phyloP scores from a whole-genome alignment of 192 early-diverging fungal genomes.

The Linnemannia exigua region DNA sequence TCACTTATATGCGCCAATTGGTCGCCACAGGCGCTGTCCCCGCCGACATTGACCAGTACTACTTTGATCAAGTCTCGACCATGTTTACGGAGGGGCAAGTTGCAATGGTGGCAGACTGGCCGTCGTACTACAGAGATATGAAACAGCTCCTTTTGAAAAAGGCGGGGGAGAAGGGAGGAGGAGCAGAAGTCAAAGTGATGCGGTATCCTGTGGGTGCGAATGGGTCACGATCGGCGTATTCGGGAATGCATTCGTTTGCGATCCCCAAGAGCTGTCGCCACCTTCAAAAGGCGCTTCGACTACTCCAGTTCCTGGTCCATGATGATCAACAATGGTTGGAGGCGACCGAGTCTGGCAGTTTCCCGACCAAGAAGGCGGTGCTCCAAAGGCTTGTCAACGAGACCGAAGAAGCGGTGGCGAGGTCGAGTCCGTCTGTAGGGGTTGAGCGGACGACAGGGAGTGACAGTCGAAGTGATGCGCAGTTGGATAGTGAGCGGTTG shows the following conservation, averaged over 20 bases:
- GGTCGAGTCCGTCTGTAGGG: no score
- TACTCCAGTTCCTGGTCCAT: conserved; percentile 37
- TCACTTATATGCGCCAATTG: conserved; percentile 16
- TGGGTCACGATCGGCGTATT: conserved; percentile 32
- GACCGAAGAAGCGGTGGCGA: conserved; percentile 10
- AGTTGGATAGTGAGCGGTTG: conserved; percentile 36
- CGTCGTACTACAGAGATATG: conserved; percentile 37
- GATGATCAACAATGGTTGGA: conserved; percentile 52
- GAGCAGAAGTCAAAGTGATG: conserved; percentile 30
- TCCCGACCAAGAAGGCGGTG: conserved; percentile 43
- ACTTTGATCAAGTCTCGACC: conserved; percentile 46
- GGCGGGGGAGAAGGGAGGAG: not conserved
- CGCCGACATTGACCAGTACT: conserved; percentile 32
- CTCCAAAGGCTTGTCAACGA: conserved; percentile 22
- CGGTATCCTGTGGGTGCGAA: conserved; percentile 30
- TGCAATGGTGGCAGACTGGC: conserved; percentile 46
- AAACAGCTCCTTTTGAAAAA: not conserved
- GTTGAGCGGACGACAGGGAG: not conserved
- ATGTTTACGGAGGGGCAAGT: conserved; percentile 38
- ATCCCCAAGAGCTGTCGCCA: conserved; percentile 33
- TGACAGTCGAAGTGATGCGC: not conserved
- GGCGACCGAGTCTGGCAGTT: conserved; percentile 39
- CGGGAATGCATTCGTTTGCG: conserved; percentile 50
- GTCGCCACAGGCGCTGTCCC: conserved; percentile 26
- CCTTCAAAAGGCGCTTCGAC: not conserved